Percentiles rank a stretch among this genome's conserved stretches.
Evolutionary conservation across 2,329 filamentous ascomycete genomes (phyloP).

Genomic region (Fusarium virguliforme): DNA sequence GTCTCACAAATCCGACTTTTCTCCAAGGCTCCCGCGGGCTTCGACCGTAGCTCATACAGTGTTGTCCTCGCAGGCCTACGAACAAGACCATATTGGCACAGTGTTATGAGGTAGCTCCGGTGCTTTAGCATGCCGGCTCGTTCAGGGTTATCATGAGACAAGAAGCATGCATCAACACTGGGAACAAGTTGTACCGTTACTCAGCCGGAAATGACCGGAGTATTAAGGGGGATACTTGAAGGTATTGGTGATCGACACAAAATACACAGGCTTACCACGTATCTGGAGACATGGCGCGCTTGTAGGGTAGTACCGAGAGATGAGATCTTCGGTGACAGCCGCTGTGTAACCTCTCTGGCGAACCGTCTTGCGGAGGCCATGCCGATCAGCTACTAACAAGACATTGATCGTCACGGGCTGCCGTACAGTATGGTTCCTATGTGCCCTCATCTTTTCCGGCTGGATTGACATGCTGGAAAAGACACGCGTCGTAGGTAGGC

Average conservation of each 20-base stretch:
- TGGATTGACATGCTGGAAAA: background rate
- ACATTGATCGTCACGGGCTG: slow-evolving; percentile 1
- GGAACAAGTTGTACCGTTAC: slow-evolving; percentile 1
- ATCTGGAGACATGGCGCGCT: slow-evolving; percentile 5
- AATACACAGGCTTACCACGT: background rate
- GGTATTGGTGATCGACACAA: background rate
- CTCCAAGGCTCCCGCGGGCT: too few relatives aligned
- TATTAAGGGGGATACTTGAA: background rate
- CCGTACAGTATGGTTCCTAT: background rate
- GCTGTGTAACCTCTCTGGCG: background rate
- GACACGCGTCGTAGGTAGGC: background rate
- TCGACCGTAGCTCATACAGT: too few relatives aligned
- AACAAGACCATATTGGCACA: too few relatives aligned
- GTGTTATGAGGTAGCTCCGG: too few relatives aligned
- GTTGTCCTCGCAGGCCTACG: too few relatives aligned
- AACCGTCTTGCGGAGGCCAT: background rate
- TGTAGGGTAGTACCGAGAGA: background rate
- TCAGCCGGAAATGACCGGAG: background rate
- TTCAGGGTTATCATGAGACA: background rate
- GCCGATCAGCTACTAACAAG: background rate
- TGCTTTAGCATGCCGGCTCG: too few relatives aligned
- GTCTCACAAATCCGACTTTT: too few relatives aligned
- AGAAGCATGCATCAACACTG: background rate
- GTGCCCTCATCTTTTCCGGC: background rate
- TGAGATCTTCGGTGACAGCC: background rate